Conservation (phyloP, 108 stramenopile genomes). For the Hondaea fermentalgiana region DNA sequence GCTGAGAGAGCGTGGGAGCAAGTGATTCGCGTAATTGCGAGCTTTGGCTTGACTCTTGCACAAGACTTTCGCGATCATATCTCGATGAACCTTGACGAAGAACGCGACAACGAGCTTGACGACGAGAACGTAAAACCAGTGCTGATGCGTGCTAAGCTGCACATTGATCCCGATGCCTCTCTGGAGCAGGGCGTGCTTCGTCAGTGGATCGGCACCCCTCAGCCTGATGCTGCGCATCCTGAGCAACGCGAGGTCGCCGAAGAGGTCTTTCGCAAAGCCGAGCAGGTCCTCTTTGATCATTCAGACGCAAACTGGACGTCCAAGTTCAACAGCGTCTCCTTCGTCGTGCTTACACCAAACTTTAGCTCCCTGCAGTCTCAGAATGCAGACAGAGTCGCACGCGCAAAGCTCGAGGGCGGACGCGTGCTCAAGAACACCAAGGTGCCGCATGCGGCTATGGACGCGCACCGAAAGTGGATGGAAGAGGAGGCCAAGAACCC, state of each 20-base stretch:
- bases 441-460: neutral
- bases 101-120: no score
- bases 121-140: no score
- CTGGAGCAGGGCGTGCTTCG: no score
- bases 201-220: no score
- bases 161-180: no score
- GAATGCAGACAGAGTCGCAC: neutral
- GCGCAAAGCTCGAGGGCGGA: neutral
- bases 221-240: neutral
- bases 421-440: neutral
- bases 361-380: neutral
- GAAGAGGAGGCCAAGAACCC: neutral
- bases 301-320: neutral
- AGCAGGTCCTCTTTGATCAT: neutral
- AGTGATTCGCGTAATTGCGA: no score
- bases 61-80: no score
- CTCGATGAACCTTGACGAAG: no score
- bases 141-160: no score
- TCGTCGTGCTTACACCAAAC: neutral
- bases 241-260: neutral
- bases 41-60: no score
- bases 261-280: neutral
- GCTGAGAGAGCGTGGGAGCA: no score
- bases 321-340: neutral
- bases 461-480: neutral